Evolutionary conservation across 2,329 filamentous ascomycete genomes (phyloP), one percentile per base, ranked within the genome.

Genomic region (Botrytis porri): DNA sequence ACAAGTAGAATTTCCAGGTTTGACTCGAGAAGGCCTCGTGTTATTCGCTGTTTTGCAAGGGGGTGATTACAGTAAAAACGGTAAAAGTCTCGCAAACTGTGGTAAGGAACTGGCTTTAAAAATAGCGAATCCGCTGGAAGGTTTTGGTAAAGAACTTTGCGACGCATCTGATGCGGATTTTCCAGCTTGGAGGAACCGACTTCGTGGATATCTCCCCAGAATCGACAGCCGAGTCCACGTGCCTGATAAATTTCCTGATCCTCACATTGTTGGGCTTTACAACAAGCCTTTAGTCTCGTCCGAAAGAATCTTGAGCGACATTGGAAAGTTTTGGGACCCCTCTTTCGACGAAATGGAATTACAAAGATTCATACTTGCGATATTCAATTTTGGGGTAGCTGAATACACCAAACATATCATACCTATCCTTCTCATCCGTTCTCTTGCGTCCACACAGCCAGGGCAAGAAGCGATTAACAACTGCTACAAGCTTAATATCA

Each of bases 21-120:
- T 98, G 62, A 92, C 94, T 79, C 86, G 91, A 25, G 89, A 95
- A 74, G 95, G 93, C 0, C 96, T 98, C 94, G 91, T 98, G 22
- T 83, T 98, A 18, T 92, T 98, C 32, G 95, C 95, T 0, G 84
- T 98, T 75, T 93, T 98, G 87, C 97, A 94, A 76, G 95, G 95
- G 6, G 95, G 95, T 10, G 95, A 98, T 81, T 98, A 98, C 78
- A 84, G 95, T 0, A 92, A 94, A 0, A 92, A 93, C 69, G 64
- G 64, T 8, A 66, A 54, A 29, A 95, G 95, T 0, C 90, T 98
- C 8, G 89, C 92, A 0, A 92, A 93, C 6, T 97, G 94, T 77
- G 95, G 95, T 1, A 88, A 93, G 64, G 95, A 94, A 79, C 85
- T 94, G 10, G 94, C 95, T 0, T 94, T 92, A 76, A 93, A 97